A percentile compares a stretch with the other conserved stretches of the same genome.
These are phyloP conservation scores for Eucalyptus marginata DNA, from an alignment of 345 rosid genomes.

Conservation along the genomic window DNA sequence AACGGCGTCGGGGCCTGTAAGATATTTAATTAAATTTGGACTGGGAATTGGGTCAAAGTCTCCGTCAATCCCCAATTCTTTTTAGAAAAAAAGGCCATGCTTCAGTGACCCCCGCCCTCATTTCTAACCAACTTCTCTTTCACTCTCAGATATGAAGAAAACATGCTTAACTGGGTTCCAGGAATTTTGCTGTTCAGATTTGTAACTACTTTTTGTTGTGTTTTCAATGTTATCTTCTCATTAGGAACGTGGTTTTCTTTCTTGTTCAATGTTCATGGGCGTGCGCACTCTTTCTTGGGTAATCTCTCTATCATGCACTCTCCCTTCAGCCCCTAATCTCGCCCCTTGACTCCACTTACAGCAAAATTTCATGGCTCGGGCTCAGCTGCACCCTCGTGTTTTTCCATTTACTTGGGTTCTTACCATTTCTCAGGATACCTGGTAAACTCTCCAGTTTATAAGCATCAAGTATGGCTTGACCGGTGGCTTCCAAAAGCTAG, in stretches of 20 bases:
- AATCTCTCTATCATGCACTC: background rate
- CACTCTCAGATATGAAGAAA: background rate
- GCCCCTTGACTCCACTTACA: background rate
- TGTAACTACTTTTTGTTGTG: accelerated
- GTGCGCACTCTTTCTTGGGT: background rate
- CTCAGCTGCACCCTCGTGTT: background rate
- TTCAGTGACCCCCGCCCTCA: background rate
- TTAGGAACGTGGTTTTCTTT: background rate
- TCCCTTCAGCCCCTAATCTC: background rate
- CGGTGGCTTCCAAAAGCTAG: background rate
- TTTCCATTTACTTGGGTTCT: background rate
- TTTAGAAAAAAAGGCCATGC: background rate
- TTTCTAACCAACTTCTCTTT: background rate
- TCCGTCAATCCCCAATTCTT: background rate
- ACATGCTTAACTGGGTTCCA: background rate
- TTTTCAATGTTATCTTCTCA: no score
- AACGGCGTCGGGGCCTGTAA: background rate
- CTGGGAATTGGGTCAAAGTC: background rate
- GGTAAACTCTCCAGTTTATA: background rate
- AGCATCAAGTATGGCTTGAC: background rate
- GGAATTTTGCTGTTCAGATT: background rate
- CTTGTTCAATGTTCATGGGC: background rate
- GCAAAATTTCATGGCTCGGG: background rate
- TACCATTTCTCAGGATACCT: background rate
- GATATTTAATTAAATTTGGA: background rate